Percentiles rank a stretch among this genome's conserved stretches.
Conservation (phyloP, 2,329 filamentous ascomycete species). For the Penicillium frequentans region DNA sequence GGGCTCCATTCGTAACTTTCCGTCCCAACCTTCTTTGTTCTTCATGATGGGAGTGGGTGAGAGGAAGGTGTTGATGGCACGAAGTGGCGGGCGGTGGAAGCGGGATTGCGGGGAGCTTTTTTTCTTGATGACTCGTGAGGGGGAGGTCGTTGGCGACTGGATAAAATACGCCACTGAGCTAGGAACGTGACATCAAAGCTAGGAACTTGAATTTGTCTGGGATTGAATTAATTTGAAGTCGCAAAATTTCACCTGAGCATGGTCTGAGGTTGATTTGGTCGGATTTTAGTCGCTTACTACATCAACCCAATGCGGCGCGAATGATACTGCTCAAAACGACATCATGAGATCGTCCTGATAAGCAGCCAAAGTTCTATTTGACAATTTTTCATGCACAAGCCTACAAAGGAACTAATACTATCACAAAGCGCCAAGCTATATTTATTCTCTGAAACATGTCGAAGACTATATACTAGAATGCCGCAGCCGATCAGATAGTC, state of each 20-base stretch:
- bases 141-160: neutral
- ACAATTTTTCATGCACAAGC: neutral
- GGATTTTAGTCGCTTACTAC: slow-evolving; percentile 5
- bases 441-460: slow-evolving; percentile 24
- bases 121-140: neutral
- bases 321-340: neutral
- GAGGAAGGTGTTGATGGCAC: slow-evolving; percentile 3
- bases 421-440: slow-evolving; percentile 11
- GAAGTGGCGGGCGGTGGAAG: slow-evolving; percentile 17
- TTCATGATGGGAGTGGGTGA: slow-evolving; percentile 31
- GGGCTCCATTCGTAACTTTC: slow-evolving; percentile 58
- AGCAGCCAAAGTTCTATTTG: neutral
- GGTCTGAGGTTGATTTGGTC: neutral
- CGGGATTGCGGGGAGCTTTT: slow-evolving; percentile 22
- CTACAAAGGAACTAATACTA: neutral
- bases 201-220: neutral
- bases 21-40: slow-evolving; percentile 48
- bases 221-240: neutral
- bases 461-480: slow-evolving; percentile 31
- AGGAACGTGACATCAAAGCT: neutral
- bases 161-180: neutral
- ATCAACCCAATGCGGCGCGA: slow-evolving; percentile 15
- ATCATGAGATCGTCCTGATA: neutral
- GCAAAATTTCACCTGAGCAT: neutral
- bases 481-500: slow-evolving; percentile 24